A percentile compares a stretch with the other conserved stretches of the same genome.
Evolutionary conservation across 179 eudicot species (phyloP).

Genomic region (Gypsophila paniculata): DNA sequence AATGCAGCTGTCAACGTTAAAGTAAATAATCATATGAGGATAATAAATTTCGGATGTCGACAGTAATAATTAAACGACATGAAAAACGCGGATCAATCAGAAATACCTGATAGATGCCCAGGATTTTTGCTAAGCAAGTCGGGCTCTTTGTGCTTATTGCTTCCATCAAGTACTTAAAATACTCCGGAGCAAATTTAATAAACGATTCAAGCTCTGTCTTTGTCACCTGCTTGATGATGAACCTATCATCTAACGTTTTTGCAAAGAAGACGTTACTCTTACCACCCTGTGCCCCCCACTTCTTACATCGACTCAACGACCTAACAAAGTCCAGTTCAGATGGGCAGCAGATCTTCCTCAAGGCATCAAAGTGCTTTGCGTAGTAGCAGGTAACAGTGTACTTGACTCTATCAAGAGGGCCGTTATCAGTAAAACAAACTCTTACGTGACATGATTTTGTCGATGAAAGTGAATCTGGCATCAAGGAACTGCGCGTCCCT

Average conservation of each 20-base stretch:
- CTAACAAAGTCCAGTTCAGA: conserved; percentile 75
- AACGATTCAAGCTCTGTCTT: conserved; percentile 97
- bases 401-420: conserved; percentile 67
- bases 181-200: conserved; percentile 75
- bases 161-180: conserved; percentile 78
- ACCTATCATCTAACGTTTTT: conserved; percentile 86
- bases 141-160: conserved; percentile 81
- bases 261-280: conserved; percentile 97
- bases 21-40: too few species aligned
- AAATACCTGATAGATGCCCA: conserved; percentile 94
- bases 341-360: conserved; percentile 85
- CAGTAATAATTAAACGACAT: too few species aligned
- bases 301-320: conserved; percentile 93
- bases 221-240: conserved; percentile 94
- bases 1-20: too few species aligned
- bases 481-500: conserved; percentile 47
- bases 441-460: conserved; percentile 64
- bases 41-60: too few species aligned
- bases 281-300: conserved; percentile 99
- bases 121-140: conserved; percentile 87
- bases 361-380: conserved; percentile 80
- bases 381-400: conserved; percentile 79
- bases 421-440: conserved; percentile 63
- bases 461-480: conserved; percentile 49
- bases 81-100: too few species aligned